Base-by-base conservation (phyloP, 2,329 filamentous ascomycete species). In the Alternaria rosae region DNA sequence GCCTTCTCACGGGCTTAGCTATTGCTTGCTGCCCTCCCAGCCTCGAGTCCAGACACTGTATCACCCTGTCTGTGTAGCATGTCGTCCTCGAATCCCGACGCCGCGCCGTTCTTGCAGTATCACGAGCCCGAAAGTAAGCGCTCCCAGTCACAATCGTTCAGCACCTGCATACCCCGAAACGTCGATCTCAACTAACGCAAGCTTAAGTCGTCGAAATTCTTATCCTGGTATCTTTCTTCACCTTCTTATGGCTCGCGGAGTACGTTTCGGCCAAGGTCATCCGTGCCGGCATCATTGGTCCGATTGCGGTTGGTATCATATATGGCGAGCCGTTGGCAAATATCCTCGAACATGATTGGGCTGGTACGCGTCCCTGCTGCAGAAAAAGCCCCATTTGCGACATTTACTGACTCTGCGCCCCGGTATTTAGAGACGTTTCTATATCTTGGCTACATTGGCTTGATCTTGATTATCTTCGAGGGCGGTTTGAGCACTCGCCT, bases 381-480 rank as follows among this genome's bases (percentile, higher is more conserved):
- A 35, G 7, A 42, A 44, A 15, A 28, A 35, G 23, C 23, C 12
- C 23, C 17, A 12, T 30, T 3, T 48, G 42, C 30, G 25, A 54
- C 26, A 56, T 28, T 32, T 43, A 21, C 51, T 50, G 52, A 55
- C 35, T 52, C 38, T 32, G 15, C 9, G 23, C 44, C 57, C 57
- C 21, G 35, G 26, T 26, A 17, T 44, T 21, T 48, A 54, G 59
- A 68, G 35, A 62, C 64, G 25, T 84, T 85, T 57, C 71, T 85
- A 5, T 77, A 77, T 3, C 64, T 85, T 21, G 83, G 83, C 20
- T 85, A 85, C 66, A 72, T 85, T 17, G 83, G 83, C 2, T 69
- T 85, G 45, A 81, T 85, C 47, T 69, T 85, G 41, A 84, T 85
- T 58, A 84, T 85, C 42, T 85, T 85, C 58, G 82, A 85, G 74